phyloP scores from a whole-genome alignment of 148 eudicot genomes.

The Vaccinium corymbosum region DNA sequence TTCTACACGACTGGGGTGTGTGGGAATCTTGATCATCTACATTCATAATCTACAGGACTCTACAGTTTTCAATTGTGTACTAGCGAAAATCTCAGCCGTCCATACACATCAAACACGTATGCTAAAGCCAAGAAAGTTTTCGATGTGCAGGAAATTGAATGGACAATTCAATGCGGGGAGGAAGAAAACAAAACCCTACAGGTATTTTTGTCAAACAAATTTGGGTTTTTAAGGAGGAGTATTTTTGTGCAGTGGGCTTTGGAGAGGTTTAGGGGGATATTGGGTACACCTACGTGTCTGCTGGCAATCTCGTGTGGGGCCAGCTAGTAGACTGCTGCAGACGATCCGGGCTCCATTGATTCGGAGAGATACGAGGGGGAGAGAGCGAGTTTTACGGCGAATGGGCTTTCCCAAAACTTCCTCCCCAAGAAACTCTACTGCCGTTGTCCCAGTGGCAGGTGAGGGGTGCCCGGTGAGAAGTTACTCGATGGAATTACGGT shows the following conservation, averaged over 20 bases:
- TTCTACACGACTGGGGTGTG: background rate
- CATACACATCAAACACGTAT: background rate
- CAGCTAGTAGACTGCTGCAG: background rate
- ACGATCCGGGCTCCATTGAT: background rate
- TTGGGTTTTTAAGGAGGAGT: background rate
- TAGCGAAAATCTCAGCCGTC: background rate
- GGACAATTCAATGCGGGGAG: background rate
- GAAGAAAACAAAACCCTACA: background rate
- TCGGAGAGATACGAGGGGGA: background rate
- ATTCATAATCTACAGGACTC: background rate
- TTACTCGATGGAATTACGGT: no score
- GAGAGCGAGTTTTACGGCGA: background rate
- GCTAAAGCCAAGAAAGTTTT: background rate
- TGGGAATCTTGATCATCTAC: constrained; percentile 13
- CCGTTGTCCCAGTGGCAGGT: no score
- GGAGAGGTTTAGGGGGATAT: background rate
- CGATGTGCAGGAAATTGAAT: background rate
- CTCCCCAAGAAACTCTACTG: background rate
- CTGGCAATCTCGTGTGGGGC: background rate
- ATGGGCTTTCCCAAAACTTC: background rate
- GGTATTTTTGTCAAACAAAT: background rate
- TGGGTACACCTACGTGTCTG: background rate
- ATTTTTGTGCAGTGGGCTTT: background rate
- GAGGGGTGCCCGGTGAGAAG: no score
- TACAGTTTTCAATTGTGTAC: background rate